Conservation (phyloP, 148 eudicot genomes). For the Chenopodium berlandieri region DNA sequence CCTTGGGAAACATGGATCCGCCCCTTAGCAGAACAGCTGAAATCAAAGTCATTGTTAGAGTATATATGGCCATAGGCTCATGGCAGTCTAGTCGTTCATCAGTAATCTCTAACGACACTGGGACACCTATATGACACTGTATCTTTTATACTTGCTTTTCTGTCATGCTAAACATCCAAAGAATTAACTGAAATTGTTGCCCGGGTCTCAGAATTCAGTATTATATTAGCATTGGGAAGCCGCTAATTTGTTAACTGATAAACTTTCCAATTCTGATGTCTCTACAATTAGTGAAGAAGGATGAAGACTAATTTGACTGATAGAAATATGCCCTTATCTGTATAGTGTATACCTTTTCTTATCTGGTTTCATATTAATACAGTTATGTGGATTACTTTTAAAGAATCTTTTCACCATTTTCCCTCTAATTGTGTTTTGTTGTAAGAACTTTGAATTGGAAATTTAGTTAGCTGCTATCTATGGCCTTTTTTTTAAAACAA, state of each 20-base stretch:
- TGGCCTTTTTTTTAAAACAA: not conserved
- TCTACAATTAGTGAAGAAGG: not conserved
- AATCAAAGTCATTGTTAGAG: not conserved
- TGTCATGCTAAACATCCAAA: too few relatives aligned
- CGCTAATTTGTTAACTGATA: too few relatives aligned
- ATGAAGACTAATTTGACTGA: not conserved
- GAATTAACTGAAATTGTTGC: too few relatives aligned
- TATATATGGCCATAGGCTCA: too few relatives aligned
- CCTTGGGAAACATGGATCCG: not conserved
- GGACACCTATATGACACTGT: too few relatives aligned
- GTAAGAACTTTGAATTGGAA: not conserved
- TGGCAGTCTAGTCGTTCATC: not conserved
- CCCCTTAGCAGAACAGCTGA: not conserved
- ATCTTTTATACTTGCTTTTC: too few relatives aligned
- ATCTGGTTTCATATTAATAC: not conserved
- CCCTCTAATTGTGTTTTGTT: not conserved
- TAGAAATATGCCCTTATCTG: not conserved
- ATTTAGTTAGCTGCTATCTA: not conserved
- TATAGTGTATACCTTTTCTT: not conserved
- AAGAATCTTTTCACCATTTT: not conserved
- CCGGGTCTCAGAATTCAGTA: too few relatives aligned
- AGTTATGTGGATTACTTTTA: not conserved
- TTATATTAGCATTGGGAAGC: too few relatives aligned
- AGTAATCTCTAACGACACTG: too few relatives aligned
- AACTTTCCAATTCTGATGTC: too few relatives aligned